Base-by-base conservation (phyloP, 768 basidiomycete species). In the Clavaria fumosa region DNA sequence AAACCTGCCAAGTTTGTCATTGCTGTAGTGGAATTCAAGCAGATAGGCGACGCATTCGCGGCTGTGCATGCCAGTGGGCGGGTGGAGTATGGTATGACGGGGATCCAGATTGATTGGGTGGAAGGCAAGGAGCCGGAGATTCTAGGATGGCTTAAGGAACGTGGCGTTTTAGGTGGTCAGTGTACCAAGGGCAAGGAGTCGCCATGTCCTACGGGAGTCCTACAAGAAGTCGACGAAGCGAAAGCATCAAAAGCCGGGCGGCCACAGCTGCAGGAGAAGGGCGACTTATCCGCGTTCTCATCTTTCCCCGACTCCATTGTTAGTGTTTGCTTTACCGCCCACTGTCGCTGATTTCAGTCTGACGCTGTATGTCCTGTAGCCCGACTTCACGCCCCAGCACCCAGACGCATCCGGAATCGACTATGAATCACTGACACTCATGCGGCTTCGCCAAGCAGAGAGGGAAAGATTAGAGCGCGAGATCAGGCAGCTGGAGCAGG, bases 361-460 rank as follows among this genome's bases (percentile, higher is more conserved):
- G n/a, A n/a, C n/a, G n/a, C n/a, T n/a, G n/a, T n/a, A n/a, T n/a
- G n/a, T n/a, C n/a, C n/a, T n/a, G n/a, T n/a, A n/a, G n/a, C n/a
- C n/a, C n/a, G n/a, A n/a, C n/a, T n/a, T n/a, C n/a, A n/a, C n/a
- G n/a, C n/a, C n/a, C n/a, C n/a, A n/a, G n/a, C n/a, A n/a, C 14
- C 22, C 55, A n/a, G 34, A 51, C 14, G 44, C 55, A 15, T 49
- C 61, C 7, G 69, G 68, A 2, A 46, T 86, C 34, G 80, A 86
- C 51, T 89, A 78, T 39, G 85, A 88, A 55, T 72, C 77, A 2
- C 50, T 86, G 42, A 88, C 82, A 1, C 62, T 89, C 23, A 69
- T 88, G 66, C 70, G 84, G 4, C 61, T 90, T 51, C 65, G 84
- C 23, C 80, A 88, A 49, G 82, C 84, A 0, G 85, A 88, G 53